These are phyloP conservation scores for Butyriboletus appendiculatus DNA, from an alignment of 1,284 basidiomycete species.

Conservation along the genomic window DNA sequence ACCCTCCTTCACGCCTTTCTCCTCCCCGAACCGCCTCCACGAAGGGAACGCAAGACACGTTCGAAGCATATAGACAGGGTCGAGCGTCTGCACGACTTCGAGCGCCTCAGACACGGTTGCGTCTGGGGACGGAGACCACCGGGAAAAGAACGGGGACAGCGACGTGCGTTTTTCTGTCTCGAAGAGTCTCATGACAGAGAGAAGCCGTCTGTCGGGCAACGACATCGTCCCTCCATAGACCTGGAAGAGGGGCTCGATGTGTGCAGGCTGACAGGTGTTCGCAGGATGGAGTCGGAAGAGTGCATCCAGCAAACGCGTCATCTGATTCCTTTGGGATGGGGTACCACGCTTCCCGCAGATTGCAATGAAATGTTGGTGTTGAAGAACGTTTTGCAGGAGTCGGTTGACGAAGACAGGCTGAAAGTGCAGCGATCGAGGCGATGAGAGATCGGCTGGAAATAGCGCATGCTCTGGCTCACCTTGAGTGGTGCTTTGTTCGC, in stretches of 20 bases:
- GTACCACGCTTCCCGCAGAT: constrained; percentile 33
- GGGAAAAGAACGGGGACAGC: constrained; percentile 55
- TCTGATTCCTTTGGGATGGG: constrained; percentile 40
- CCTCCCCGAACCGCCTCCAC: constrained; percentile 49
- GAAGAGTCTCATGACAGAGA: constrained; percentile 78
- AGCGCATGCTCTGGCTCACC: constrained; percentile 40
- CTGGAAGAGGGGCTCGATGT: constrained; percentile 72
- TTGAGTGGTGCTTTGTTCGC: constrained; percentile 54
- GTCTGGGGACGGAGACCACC: constrained; percentile 58
- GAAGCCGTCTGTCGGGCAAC: constrained; percentile 60
- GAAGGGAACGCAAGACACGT: constrained; percentile 76
- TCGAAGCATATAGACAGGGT: constrained; percentile 67
- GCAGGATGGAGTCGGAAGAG: constrained; percentile 76
- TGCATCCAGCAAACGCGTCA: constrained; percentile 57
- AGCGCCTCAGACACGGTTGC: constrained; percentile 47
- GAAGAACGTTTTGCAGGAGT: constrained; percentile 60
- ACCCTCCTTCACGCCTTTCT: constrained; percentile 25
- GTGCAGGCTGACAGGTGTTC: constrained; percentile 82
- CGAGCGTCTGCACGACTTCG: constrained; percentile 71
- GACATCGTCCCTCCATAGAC: constrained; percentile 77
- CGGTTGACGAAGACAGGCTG: constrained; percentile 66
- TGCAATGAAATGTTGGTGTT: constrained; percentile 58
- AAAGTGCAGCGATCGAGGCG: not conserved
- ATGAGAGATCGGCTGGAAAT: not conserved
- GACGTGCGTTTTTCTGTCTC: constrained; percentile 74